phyloP scores from a whole-genome alignment of 805 yeast species.

The Schwanniomyces polymorphus region DNA sequence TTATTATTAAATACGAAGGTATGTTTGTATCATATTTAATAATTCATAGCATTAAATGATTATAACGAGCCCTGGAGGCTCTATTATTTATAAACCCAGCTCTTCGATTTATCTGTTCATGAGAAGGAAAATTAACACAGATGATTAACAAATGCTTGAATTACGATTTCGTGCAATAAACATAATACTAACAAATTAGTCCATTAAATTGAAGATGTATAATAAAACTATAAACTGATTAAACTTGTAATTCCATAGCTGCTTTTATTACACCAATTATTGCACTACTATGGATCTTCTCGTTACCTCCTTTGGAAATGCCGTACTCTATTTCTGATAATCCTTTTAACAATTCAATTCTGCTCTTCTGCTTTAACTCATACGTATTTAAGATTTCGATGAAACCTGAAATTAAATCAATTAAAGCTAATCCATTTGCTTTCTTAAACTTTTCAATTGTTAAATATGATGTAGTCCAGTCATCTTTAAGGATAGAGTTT shows the following conservation, averaged over 20 bases:
- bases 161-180: background rate
- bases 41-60: conserved; percentile 11
- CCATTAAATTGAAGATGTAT: background rate
- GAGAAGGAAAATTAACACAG: conserved; percentile 21
- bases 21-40: background rate
- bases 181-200: background rate
- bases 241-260: conserved; percentile 47
- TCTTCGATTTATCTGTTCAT: conserved; percentile 25
- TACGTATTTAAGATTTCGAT: conserved; percentile 68
- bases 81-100: conserved; percentile 24
- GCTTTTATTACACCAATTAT: conserved; percentile 81
- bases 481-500: conserved; percentile 78
- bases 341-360: conserved; percentile 65
- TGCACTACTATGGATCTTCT: conserved; percentile 86
- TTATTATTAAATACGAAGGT: background rate
- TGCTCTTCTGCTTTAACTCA: conserved; percentile 61
- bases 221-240: conserved; percentile 1
- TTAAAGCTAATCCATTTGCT: conserved; percentile 82
- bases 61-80: conserved; percentile 23
- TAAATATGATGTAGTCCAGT: conserved; percentile 76
- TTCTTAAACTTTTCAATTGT: conserved; percentile 67
- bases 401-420: conserved; percentile 79
- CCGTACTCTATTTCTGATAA: conserved; percentile 89
- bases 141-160: conserved; percentile 7
- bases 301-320: conserved; percentile 89